Evolutionary conservation across 2,329 filamentous ascomycete species (phyloP).

Genomic region (Trichoderma oligosporum): DNA sequence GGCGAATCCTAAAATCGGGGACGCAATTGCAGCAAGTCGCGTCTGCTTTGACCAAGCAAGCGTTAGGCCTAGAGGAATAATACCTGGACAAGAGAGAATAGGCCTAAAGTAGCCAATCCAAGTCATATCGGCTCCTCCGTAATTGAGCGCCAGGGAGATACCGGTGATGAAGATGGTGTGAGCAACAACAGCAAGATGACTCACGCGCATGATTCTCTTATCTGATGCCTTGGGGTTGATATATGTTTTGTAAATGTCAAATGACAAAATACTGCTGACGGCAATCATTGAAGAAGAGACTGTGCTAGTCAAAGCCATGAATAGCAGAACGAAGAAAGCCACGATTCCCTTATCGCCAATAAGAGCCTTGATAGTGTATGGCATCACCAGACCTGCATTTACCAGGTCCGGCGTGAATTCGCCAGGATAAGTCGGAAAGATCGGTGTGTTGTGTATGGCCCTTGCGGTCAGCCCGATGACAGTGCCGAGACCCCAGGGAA

Average conservation of each 20-base stretch:
- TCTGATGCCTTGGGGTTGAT: constrained; percentile 14
- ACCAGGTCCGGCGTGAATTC: constrained; percentile 3
- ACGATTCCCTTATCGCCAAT: constrained; percentile 14
- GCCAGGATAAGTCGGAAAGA: constrained; percentile 16
- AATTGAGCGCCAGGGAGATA: constrained; percentile 16
- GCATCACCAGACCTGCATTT: constrained; percentile 15
- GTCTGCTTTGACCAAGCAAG: constrained; percentile 16
- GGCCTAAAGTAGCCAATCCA: constrained; percentile 18
- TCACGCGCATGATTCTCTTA: constrained; percentile 13
- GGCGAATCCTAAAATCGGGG: constrained; percentile 6
- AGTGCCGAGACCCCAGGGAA: constrained; percentile 17
- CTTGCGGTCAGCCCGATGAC: constrained; percentile 14
- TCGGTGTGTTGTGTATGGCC: constrained; percentile 15
- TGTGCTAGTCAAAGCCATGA: constrained; percentile 15
- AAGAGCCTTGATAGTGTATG: constrained; percentile 14
- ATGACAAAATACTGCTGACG: constrained; percentile 16
- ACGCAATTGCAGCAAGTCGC: constrained; percentile 3
- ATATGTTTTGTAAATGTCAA: constrained; percentile 15
- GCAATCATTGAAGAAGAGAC: constrained; percentile 18
- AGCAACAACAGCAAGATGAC: constrained; percentile 10
- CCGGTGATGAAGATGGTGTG: constrained; percentile 16
- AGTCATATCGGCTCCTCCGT: constrained; percentile 15
- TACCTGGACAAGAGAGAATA: constrained; percentile 17
- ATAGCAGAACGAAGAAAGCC: constrained; percentile 15
- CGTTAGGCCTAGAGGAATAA: constrained; percentile 12